Conservation (phyloP, 208 protist genomes). For the Leishmania tropica region DNA sequence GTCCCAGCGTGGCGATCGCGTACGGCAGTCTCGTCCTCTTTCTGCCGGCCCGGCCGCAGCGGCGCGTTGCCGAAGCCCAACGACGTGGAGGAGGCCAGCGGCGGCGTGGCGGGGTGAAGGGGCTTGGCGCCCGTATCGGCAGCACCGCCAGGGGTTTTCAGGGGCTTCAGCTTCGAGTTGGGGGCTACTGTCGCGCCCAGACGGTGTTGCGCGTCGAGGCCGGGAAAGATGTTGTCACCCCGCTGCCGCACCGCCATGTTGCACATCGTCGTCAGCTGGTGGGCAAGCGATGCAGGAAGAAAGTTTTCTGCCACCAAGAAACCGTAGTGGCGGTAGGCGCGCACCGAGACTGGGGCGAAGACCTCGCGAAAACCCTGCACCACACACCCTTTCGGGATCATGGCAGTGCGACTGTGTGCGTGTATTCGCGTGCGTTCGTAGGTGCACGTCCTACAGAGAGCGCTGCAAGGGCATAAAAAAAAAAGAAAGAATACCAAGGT, state of each 20-base stretch:
- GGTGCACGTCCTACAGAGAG: not conserved
- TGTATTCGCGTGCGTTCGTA: constrained; percentile 5
- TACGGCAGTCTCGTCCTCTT: constrained; percentile 27
- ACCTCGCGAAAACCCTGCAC: constrained; percentile 46
- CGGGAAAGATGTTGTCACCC: constrained; percentile 60
- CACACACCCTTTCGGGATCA: constrained; percentile 20
- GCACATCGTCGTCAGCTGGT: constrained; percentile 38
- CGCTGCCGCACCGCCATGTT: constrained; percentile 32
- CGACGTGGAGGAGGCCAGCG: constrained; percentile 14
- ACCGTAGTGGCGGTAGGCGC: constrained; percentile 67
- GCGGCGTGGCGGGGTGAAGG: not conserved
- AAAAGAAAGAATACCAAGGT: not conserved
- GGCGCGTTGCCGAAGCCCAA: constrained; percentile 22
- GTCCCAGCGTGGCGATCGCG: constrained; percentile 34
- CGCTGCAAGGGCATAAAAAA: not conserved
- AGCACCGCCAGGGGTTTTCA: not conserved
- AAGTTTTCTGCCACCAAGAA: constrained; percentile 55
- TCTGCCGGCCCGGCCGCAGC: constrained; percentile 36
- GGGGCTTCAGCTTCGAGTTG: constrained; percentile 29
- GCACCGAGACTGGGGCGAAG: constrained; percentile 46
- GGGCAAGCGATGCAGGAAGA: constrained; percentile 17
- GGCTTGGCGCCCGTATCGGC: not conserved
- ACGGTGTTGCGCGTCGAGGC: constrained; percentile 54
- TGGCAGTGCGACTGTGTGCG: not conserved
- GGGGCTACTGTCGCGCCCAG: constrained; percentile 37